Base-by-base conservation (phyloP, 768 basidiomycete genomes). In the Paxillus rubicundulus region DNA sequence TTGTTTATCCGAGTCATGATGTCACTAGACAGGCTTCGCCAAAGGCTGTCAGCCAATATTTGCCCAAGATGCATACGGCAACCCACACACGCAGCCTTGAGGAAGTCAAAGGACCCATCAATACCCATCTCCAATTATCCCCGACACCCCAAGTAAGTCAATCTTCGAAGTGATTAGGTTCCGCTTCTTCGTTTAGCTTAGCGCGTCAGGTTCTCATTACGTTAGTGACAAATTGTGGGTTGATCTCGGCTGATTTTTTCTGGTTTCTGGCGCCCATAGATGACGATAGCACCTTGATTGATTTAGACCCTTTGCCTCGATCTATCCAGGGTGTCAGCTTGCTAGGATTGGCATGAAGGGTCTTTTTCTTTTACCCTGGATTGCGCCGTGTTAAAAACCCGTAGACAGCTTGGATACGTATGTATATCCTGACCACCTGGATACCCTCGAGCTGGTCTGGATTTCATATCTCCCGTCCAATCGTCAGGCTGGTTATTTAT, bases 271-370 rank as follows among this genome's bases (percentile, higher is more conserved):
- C 51, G 42, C 42, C 24, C 27, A n/a, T n/a, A 44, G 24, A 42
- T 50, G 60, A 49, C 52, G 45, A 49, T 39, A 44, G 9, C 37
- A 21, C 28, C 40, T 10, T 14, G 32, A 21, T 30, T 38, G 46
- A 48, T 58, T 58, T 24, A 39, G 16, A 17, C 10, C 37, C 24
- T 16, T 3, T 12, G 9, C 20, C 18, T 28, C 21, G 24, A 20
- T 9, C 41, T 2, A 20, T 18, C 30, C 30, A 30, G 30, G 30
- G 30, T 30, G 30, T 30, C 30, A 30, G 54, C 13, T 36, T 61
- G 12, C 54, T 43, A 40, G 24, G 53, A 49, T 60, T 53, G 43
- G 50, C 7, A 30, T 41, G 45, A 50, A 63, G 58, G 61, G 54
- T 54, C 49, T 48, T 50, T 36, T 42, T 24, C 41, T 14, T 37